phyloP scores from a whole-genome alignment of 164 flowering plant genomes.

The Aristolochia contorta region DNA sequence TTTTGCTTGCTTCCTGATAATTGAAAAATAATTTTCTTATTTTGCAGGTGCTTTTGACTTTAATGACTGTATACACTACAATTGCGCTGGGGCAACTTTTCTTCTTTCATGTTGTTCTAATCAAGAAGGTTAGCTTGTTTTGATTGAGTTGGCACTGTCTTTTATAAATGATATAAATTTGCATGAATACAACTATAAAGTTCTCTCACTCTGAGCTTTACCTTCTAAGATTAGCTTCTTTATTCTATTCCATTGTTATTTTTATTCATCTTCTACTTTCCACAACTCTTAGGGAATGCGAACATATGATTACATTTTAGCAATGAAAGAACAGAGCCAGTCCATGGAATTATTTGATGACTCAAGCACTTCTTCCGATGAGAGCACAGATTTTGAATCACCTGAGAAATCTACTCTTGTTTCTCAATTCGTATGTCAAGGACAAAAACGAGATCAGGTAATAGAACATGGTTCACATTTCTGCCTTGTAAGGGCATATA shows the following conservation, averaged over 20 bases:
- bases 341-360: constrained; percentile 46
- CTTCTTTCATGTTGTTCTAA: constrained; percentile 86
- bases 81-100: constrained; percentile 96
- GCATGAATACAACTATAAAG: no score
- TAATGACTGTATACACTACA: constrained; percentile 62
- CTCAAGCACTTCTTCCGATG: constrained; percentile 77
- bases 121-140: constrained; percentile 59
- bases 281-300: not conserved
- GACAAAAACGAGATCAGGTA: constrained; percentile 37
- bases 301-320: constrained; percentile 75
- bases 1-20: no score
- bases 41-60: constrained; percentile 48
- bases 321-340: constrained; percentile 76
- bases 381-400: constrained; percentile 45
- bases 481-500: not conserved
- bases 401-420: constrained; percentile 41
- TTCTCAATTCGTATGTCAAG: constrained; percentile 42
- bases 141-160: not conserved
- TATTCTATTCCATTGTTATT: no score
- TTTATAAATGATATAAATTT: no score
- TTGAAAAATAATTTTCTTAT: no score
- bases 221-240: no score
- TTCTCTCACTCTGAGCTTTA: no score
- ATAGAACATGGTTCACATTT: not conserved
- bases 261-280: not conserved